phyloP scores from a whole-genome alignment of 495 filamentous ascomycete species.

The Cercophora newfieldiana region DNA sequence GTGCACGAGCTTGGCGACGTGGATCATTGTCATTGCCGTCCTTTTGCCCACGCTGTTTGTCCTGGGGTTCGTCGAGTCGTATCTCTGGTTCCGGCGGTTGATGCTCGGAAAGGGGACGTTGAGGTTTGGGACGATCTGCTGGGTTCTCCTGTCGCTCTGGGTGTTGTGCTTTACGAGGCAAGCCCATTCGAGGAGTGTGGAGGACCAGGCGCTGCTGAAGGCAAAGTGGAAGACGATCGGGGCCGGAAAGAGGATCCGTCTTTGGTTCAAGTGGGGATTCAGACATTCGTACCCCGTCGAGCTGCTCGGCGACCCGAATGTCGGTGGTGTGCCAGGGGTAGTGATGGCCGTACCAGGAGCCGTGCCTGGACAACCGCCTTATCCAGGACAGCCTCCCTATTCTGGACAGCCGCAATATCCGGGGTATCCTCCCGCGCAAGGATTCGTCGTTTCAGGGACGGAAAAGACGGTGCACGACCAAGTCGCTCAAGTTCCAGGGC shows the following conservation, averaged over 20 bases:
- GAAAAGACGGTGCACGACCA: background rate
- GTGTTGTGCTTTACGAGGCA: constrained; percentile 44
- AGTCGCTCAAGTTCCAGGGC: background rate
- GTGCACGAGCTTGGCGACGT: constrained; percentile 31
- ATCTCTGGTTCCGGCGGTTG: constrained; percentile 52
- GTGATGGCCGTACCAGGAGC: background rate
- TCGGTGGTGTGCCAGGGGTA: background rate
- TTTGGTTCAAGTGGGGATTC: constrained; percentile 56
- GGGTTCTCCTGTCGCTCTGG: constrained; percentile 45
- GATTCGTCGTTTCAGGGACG: background rate
- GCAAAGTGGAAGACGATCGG: constrained; percentile 47
- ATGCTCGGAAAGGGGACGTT: constrained; percentile 52
- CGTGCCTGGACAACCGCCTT: background rate
- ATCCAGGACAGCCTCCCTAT: background rate
- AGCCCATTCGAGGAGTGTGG: constrained; percentile 39
- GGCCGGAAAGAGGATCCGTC: constrained; percentile 38
- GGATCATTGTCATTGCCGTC: constrained; percentile 41
- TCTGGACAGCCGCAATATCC: background rate
- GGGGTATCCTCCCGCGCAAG: background rate
- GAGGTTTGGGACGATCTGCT: constrained; percentile 50
- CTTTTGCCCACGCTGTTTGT: constrained; percentile 46
- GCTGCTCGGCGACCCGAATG: constrained; percentile 16
- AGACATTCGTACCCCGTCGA: constrained; percentile 47
- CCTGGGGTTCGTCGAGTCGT: constrained; percentile 51
- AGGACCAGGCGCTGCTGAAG: constrained; percentile 43